phyloP scores from a whole-genome alignment of 768 basidiomycete genomes.

The Rhizopogon vulgaris region DNA sequence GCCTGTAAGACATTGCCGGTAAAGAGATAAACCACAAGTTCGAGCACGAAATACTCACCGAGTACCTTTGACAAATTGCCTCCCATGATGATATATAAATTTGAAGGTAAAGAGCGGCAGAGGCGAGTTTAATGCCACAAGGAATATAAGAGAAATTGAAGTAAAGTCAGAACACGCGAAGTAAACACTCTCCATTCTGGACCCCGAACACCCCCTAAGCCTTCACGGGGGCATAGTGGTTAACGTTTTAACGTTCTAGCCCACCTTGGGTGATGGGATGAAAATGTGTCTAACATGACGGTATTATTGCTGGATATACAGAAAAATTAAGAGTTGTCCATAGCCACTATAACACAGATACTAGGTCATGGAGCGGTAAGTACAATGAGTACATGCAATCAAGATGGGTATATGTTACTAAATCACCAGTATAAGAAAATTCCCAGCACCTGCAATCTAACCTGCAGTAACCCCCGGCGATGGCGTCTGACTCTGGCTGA shows the following conservation, averaged over 20 bases:
- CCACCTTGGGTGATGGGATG: neutral
- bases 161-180: slow-evolving; percentile 1
- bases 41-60: slow-evolving; percentile 35
- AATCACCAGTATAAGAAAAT: neutral
- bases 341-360: neutral
- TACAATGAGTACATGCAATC: neutral
- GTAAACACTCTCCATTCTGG: slow-evolving; percentile 11
- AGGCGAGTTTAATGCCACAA: slow-evolving; percentile 27
- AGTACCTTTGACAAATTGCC: slow-evolving; percentile 83
- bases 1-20: slow-evolving; percentile 38
- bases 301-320: neutral
- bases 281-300: neutral
- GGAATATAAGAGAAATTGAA: slow-evolving; percentile 19
- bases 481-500: slow-evolving; percentile 53
- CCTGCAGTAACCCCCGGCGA: slow-evolving; percentile 7
- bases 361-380: neutral
- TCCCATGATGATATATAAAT: slow-evolving; percentile 52
- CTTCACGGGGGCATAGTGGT: neutral
- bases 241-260: too few species aligned
- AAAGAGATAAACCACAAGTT: neutral
- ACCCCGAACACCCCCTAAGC: slow-evolving; percentile 22
- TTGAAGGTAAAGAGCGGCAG: slow-evolving; percentile 61
- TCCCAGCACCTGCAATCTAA: neutral
- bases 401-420: neutral
- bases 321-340: neutral